Percentiles rank a stretch among this genome's conserved stretches.
These are phyloP conservation scores for Colletotrichum camelliae DNA, from an alignment of 2,329 filamentous ascomycete genomes.

Conservation along the genomic window DNA sequence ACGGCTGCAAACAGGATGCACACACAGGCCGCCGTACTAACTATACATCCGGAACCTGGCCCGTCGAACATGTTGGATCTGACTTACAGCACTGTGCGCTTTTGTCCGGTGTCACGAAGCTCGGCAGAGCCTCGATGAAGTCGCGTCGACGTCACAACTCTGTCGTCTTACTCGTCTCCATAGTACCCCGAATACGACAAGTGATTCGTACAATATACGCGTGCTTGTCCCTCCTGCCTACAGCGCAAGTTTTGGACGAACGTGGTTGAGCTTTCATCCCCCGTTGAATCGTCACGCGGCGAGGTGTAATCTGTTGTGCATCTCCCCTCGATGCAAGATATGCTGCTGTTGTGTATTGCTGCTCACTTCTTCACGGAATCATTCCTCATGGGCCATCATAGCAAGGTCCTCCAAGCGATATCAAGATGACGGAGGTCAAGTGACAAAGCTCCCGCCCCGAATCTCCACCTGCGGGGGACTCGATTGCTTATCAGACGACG, in stretches of 20 bases:
- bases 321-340: neutral
- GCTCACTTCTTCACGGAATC: neutral
- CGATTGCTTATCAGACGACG: neutral
- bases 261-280: neutral
- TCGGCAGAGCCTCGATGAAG: neutral
- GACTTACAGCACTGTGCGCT: neutral
- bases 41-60: neutral
- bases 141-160: neutral
- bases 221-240: neutral
- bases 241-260: neutral
- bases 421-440: neutral
- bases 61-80: neutral
- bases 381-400: neutral
- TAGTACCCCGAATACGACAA: neutral
- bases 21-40: neutral
- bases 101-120: neutral
- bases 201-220: neutral
- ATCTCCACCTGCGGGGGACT: neutral
- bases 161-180: neutral
- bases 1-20: neutral
- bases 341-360: neutral
- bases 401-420: neutral
- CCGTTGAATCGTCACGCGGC: neutral
- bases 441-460: neutral
- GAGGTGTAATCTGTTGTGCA: neutral